Base-by-base conservation (phyloP, 2,329 filamentous ascomycete species). In the Elsinoe ampelina region DNA sequence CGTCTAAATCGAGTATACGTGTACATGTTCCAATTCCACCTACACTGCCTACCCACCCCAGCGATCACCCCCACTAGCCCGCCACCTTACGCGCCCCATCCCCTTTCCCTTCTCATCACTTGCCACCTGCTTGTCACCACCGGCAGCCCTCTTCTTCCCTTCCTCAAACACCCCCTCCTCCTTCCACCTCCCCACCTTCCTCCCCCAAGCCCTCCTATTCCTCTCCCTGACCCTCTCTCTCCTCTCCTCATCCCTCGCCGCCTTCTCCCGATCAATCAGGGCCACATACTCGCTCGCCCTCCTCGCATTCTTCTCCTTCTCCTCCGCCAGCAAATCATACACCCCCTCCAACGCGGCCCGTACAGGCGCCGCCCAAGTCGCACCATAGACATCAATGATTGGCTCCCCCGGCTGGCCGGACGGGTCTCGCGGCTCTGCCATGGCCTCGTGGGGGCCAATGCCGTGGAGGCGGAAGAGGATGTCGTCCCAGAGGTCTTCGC, bases 401-500 rank as follows among this genome's bases (percentile, higher is more conserved):
- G 51, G 54, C 13, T 42, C 58, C n/a, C 38, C 15, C 13, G 10
- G 35, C 30, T 48, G 26, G 26, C 26, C 26, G 2, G 26, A 7
- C 2, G 26, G 5, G 2, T 30, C 26, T 30, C 26, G 26, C 26
- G 26, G 26, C 35, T 55, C 64, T 59, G 5, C 43, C 32, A 17
- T 54, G 35, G 20, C 35, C 19, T 47, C 43, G 34, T 12, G 43
- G 34, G 30, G 47, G 42, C 3, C 3, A 56, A 61, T 20, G 36
- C 63, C 58, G 59, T 54, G 35, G 17, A 58, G 22, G 34, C 60
- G 39, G 6, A 42, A 15, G 17, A 78, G 39, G 12, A 75, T 62
- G 1, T 55, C 15, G 61, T 81, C 78, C 77, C 77, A 80, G 7
- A 62, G 58, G 59, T 80, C 77, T 62, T 81, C 76, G n/a, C 66